Conservation (phyloP, 345 rosid species). For the Turnera subulata region DNA sequence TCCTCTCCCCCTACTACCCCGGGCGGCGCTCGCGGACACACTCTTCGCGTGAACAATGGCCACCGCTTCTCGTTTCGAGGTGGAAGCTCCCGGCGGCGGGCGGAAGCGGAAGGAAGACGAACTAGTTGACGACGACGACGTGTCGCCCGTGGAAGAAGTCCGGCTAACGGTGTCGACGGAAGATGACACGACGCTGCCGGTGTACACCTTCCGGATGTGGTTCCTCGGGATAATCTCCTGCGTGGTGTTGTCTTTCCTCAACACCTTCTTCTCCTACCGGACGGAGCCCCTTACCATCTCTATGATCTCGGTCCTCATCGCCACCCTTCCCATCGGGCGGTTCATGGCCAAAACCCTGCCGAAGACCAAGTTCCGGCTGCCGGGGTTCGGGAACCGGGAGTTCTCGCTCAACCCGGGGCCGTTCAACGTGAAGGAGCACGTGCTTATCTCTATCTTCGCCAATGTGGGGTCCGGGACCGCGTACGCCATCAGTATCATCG, state of each 20-base stretch:
- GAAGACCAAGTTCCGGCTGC: conserved; percentile 18
- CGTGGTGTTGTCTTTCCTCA: conserved; percentile 54
- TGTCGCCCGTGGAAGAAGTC: conserved; percentile 56
- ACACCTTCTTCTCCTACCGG: conserved; percentile 61
- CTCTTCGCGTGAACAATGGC: no score
- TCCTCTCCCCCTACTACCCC: no score
- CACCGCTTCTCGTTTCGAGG: no score
- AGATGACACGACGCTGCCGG: conserved; percentile 53
- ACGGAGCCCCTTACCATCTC: conserved; percentile 49
- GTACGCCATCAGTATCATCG: conserved; percentile 52
- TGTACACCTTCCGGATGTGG: conserved; percentile 71
- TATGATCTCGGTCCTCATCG: conserved; percentile 55
- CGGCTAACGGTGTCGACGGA: conserved; percentile 50
- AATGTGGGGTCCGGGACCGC: conserved; percentile 51
- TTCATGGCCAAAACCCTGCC: conserved; percentile 38
- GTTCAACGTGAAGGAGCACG: conserved; percentile 38
- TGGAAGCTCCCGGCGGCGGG: no score
- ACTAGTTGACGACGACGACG: conserved; percentile 23
- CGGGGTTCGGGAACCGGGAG: conserved; percentile 23
- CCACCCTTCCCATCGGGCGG: conserved; percentile 51
- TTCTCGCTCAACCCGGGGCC: conserved; percentile 38
- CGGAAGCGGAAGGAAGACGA: background rate
- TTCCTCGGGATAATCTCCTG: conserved; percentile 49
- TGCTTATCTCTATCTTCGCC: conserved; percentile 34
- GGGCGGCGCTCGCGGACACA: no score